Evolutionary conservation across 202 grass and related monocot genomes (phyloP).

Genomic region (Miscanthus sacchariflorus): DNA sequence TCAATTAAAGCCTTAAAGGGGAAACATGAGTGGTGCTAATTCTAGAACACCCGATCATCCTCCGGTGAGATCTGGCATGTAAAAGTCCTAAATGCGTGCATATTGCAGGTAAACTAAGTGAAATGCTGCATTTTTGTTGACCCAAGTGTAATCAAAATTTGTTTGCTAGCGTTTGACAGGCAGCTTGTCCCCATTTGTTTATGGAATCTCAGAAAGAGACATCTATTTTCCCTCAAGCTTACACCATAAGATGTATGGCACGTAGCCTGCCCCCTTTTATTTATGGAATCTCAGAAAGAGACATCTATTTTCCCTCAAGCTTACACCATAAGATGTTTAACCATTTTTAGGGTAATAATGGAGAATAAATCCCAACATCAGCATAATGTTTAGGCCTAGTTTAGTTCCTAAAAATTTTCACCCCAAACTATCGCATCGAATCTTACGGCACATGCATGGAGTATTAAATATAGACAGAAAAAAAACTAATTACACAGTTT

Average conservation of each 20-base stretch:
- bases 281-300: slow-evolving; percentile 30
- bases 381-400: not conserved
- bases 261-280: not conserved
- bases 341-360: not conserved
- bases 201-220: not conserved
- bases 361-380: not conserved
- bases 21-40: not conserved
- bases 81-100: not conserved
- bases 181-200: not conserved
- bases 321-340: not conserved
- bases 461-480: no score
- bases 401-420: no score
- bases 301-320: not conserved
- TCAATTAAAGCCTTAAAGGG: not conserved
- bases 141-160: not conserved
- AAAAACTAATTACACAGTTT: no score
- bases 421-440: no score
- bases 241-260: not conserved
- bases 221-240: not conserved
- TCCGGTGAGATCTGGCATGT: not conserved
- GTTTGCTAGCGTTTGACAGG: not conserved
- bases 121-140: not conserved
- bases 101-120: slow-evolving; percentile 10
- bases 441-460: no score
- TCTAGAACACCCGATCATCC: not conserved